phyloP scores from a whole-genome alignment of 306 rosid species.

The Crotalaria pallida region DNA sequence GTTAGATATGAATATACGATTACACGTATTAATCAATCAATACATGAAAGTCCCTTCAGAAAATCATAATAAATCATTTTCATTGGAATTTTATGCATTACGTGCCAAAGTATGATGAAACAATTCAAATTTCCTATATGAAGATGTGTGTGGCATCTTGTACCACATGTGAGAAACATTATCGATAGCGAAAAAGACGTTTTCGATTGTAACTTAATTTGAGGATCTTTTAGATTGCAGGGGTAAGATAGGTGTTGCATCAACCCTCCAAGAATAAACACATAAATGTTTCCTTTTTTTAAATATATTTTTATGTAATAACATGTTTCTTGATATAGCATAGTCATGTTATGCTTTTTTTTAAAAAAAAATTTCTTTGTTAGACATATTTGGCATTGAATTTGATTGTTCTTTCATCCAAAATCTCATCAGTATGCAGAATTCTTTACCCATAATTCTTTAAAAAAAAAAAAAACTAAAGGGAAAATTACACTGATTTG shows the following conservation, averaged over 20 bases:
- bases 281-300: not conserved
- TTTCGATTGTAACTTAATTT: not conserved
- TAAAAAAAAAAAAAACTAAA: too few relatives aligned
- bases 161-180: not conserved
- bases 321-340: not conserved
- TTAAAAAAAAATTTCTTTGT: not conserved
- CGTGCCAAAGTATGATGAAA: not conserved
- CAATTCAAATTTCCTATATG: not conserved
- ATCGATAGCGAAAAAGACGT: not conserved
- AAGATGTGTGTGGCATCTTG: not conserved
- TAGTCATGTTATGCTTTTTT: not conserved
- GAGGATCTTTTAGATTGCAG: not conserved
- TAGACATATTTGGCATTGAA: not conserved
- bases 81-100: not conserved
- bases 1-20: too few relatives aligned
- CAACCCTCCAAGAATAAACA: not conserved
- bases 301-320: too few relatives aligned
- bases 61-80: conserved; percentile 10
- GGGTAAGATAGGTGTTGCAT: not conserved
- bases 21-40: not conserved
- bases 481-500: too few relatives aligned
- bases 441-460: too few relatives aligned
- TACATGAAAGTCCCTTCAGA: not conserved
- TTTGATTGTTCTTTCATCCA: not conserved
- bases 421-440: too few relatives aligned